A percentile compares a stretch with the other conserved stretches of the same genome.
phyloP scores from a whole-genome alignment of 2,329 filamentous ascomycete genomes.

The Alternaria viburni region DNA sequence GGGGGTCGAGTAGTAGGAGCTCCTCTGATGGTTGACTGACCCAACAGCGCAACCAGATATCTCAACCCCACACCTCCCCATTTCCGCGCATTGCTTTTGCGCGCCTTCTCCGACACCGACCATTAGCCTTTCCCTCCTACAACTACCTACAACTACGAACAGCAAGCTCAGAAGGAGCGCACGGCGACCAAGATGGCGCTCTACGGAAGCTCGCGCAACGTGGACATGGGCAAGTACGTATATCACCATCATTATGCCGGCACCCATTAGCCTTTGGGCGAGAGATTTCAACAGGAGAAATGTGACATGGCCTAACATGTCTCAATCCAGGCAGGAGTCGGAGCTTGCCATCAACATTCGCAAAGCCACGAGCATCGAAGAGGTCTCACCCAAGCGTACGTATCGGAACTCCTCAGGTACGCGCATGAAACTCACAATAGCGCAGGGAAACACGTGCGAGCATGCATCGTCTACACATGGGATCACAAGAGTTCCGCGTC shows the following conservation, averaged over 20 bases:
- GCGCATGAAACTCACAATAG: slow-evolving; percentile 37
- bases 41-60: slow-evolving; percentile 9
- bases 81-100: slow-evolving; percentile 11
- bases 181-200: slow-evolving; percentile 39
- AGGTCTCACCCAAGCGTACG: slow-evolving; percentile 71
- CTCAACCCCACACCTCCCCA: slow-evolving; percentile 5
- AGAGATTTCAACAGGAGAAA: neutral
- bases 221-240: slow-evolving; percentile 67
- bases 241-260: neutral
- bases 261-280: neutral
- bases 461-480: slow-evolving; percentile 98
- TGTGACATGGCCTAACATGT: neutral
- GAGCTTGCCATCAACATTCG: slow-evolving; percentile 71
- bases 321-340: slow-evolving; percentile 60
- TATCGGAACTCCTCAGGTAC: slow-evolving; percentile 9
- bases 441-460: slow-evolving; percentile 89
- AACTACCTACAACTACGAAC: slow-evolving; percentile 13
- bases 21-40: slow-evolving; percentile 15
- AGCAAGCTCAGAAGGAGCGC: slow-evolving; percentile 22
- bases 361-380: slow-evolving; percentile 71
- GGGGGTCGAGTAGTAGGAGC: slow-evolving; percentile 25
- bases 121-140: neutral
- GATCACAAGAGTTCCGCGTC: slow-evolving; percentile 94
- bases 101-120: slow-evolving; percentile 10
- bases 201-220: slow-evolving; percentile 59